Conservation (phyloP, 352 stramenopile species). For the Pythium brassicae region DNA sequence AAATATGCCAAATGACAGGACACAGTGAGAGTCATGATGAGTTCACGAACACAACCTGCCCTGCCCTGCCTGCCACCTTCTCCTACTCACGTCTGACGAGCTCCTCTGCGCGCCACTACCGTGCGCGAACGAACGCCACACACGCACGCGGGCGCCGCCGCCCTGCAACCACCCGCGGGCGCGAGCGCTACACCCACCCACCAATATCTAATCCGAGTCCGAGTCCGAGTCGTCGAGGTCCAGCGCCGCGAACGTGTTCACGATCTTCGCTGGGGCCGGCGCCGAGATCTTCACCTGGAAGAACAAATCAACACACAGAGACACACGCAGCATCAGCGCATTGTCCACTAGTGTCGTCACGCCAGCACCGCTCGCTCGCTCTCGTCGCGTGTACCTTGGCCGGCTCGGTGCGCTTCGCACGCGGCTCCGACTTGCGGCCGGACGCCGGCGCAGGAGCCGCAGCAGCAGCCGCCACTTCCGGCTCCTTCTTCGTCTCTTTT, state of each 20-base stretch:
- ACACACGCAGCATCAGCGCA: background rate
- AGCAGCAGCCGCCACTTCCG: conserved; percentile 11
- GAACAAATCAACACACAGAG: background rate
- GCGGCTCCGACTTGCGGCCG: conserved; percentile 40
- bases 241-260: conserved; percentile 60
- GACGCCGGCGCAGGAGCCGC: conserved; percentile 6
- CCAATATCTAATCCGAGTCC: conserved; percentile 36
- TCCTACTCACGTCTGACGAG: background rate
- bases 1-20: background rate
- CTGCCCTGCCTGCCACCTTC: background rate
- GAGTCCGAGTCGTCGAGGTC: conserved; percentile 55
- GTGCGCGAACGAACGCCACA: too few species aligned
- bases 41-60: too few species aligned
- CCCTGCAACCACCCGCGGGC: background rate
- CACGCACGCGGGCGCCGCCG: too few species aligned
- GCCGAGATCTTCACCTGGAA: conserved; percentile 37
- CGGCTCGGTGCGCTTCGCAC: conserved; percentile 42
- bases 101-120: too few species aligned
- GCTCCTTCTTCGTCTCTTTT: conserved; percentile 15
- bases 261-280: conserved; percentile 51
- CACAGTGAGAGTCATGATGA: too few species aligned
- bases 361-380: background rate
- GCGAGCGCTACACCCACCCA: conserved; percentile 4
- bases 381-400: conserved; percentile 19
- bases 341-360: background rate